Conservation (phyloP, 2,329 filamentous ascomycete species). For the Beauveria sp. region DNA sequence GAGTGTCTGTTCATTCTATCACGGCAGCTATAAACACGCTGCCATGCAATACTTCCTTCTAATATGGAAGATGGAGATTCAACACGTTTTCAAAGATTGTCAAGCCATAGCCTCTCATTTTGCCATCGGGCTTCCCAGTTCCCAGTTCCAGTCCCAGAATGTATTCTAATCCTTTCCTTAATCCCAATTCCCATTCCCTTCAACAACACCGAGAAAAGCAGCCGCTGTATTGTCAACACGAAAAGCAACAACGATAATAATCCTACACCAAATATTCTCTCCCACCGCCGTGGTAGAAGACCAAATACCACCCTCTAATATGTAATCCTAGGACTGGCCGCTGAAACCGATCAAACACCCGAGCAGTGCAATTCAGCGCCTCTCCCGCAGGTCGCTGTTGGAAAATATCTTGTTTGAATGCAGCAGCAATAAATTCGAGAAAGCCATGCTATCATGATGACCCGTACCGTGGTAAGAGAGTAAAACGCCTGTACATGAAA, state of each 20-base stretch:
- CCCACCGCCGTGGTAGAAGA: background rate
- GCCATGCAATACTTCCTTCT: background rate
- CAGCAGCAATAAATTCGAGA: background rate
- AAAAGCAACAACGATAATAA: background rate
- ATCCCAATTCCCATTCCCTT: slow-evolving; percentile 1
- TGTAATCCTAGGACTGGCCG: background rate
- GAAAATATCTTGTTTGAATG: background rate
- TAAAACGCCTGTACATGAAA: slow-evolving; percentile 7
- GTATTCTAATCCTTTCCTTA: background rate
- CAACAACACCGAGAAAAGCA: slow-evolving; percentile 2
- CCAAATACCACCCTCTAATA: background rate
- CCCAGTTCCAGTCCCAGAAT: slow-evolving; percentile 6
- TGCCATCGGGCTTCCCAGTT: slow-evolving; percentile 6
- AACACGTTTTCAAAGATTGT: background rate
- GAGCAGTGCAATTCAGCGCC: background rate
- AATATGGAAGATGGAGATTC: background rate
- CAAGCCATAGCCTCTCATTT: background rate
- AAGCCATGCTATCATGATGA: background rate
- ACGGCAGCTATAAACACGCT: background rate
- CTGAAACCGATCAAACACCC: background rate
- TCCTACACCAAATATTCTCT: background rate
- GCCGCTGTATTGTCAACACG: slow-evolving; percentile 5
- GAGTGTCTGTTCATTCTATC: background rate
- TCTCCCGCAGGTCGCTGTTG: background rate
- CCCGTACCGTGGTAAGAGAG: background rate